These are phyloP conservation scores for Fusarium setosum DNA, from an alignment of 2,329 filamentous ascomycete species.

Conservation along the genomic window DNA sequence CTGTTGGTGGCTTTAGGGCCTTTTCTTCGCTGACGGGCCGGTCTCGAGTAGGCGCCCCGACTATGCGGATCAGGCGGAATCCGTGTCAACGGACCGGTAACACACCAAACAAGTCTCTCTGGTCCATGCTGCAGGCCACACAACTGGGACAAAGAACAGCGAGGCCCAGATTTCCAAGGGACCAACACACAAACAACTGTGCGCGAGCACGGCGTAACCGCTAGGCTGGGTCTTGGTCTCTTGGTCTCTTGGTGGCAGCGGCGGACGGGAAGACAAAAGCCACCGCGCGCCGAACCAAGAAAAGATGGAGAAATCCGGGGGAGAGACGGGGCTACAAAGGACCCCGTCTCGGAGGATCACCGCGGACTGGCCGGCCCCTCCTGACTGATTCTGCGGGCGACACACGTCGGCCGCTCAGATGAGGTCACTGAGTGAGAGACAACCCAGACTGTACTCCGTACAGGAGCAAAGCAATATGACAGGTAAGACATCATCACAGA, in stretches of 20 bases:
- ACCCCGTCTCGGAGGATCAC: not conserved
- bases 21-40: not conserved
- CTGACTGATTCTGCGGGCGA: too few relatives aligned
- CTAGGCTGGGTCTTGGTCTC: constrained; percentile 4
- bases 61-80: constrained; percentile 19
- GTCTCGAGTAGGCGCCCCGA: constrained; percentile 17
- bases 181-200: constrained; percentile 8
- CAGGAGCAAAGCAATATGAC: constrained; percentile 12
- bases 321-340: constrained; percentile 9
- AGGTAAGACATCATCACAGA: constrained; percentile 19
- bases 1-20: constrained; percentile 20
- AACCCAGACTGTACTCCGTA: too few relatives aligned
- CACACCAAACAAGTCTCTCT: constrained; percentile 8
- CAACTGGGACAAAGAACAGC: not conserved
- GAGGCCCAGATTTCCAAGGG: not conserved
- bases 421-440: too few relatives aligned
- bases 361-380: not conserved
- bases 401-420: too few relatives aligned
- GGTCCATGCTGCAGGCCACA: not conserved
- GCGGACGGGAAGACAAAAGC: constrained; percentile 18
- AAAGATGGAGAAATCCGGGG: constrained; percentile 32
- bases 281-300: constrained; percentile 20
- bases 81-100: constrained; percentile 23
- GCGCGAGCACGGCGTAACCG: constrained; percentile 19
- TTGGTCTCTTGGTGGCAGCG: constrained; percentile 1